phyloP scores from a whole-genome alignment of 352 stramenopile species.

The Globisporangium nagaii region DNA sequence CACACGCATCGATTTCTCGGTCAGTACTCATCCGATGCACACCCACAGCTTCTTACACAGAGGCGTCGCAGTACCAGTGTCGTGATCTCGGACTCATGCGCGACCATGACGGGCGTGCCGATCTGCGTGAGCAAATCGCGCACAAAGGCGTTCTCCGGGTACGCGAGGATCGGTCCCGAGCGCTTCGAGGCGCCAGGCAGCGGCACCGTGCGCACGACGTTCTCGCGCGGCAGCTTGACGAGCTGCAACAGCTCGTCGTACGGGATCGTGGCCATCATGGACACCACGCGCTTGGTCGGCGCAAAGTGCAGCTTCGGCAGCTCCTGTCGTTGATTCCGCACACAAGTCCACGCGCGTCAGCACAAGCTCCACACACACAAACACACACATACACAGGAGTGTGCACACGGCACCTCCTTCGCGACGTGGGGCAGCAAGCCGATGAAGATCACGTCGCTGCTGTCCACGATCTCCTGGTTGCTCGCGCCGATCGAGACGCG shows the following conservation, averaged over 20 bases:
- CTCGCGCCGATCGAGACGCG: conserved; percentile 55
- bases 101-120: conserved; percentile 81
- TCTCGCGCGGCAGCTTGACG: conserved; percentile 56
- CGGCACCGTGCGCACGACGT: conserved; percentile 76
- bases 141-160: conserved; percentile 59
- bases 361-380: neutral
- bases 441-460: conserved; percentile 80
- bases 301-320: conserved; percentile 67
- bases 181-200: conserved; percentile 71
- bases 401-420: conserved; percentile 21
- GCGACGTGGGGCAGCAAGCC: conserved; percentile 71
- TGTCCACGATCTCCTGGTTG: conserved; percentile 84
- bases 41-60: neutral
- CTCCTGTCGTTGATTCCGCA: conserved; percentile 21
- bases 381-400: neutral
- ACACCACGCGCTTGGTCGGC: conserved; percentile 60
- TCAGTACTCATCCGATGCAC: neutral
- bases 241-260: conserved; percentile 78
- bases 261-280: conserved; percentile 87
- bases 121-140: conserved; percentile 73
- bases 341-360: neutral
- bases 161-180: conserved; percentile 75
- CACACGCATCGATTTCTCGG: too few species aligned
- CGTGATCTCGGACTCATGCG: conserved; percentile 72
- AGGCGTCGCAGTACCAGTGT: conserved; percentile 69